Evolutionary conservation across 495 filamentous ascomycete species (phyloP).

Genomic region (Darksidea phi): DNA sequence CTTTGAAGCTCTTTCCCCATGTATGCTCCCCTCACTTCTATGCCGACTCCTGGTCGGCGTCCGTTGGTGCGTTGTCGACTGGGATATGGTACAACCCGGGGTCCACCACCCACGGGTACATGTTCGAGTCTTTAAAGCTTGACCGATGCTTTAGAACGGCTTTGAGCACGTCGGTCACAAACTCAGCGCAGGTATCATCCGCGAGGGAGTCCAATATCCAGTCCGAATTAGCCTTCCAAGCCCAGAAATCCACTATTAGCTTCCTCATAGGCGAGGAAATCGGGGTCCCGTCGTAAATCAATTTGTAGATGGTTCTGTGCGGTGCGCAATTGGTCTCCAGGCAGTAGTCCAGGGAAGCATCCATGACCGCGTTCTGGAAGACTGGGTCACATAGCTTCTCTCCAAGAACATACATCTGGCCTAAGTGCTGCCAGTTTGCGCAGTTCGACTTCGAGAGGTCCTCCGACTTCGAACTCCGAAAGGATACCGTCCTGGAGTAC

Average conservation of each 20-base stretch:
- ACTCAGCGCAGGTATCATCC: too few relatives aligned
- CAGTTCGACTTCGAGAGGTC: background rate
- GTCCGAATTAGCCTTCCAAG: background rate
- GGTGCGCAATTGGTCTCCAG: background rate
- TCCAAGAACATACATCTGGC: slow-evolving; percentile 1
- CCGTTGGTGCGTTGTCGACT: too few relatives aligned
- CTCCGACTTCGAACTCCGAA: background rate
- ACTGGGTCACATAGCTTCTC: background rate
- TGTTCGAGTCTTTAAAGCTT: too few relatives aligned
- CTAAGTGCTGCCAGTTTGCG: background rate
- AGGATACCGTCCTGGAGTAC: background rate
- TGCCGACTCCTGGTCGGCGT: too few relatives aligned
- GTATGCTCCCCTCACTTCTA: too few relatives aligned
- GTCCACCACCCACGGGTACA: too few relatives aligned
- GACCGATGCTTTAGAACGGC: too few relatives aligned
- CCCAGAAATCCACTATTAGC: slow-evolving; percentile 5
- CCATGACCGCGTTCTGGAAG: slow-evolving; percentile 1
- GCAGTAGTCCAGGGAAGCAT: background rate
- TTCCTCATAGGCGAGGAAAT: background rate
- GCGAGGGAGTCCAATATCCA: too few relatives aligned
- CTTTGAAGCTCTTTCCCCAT: too few relatives aligned
- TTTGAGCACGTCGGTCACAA: too few relatives aligned
- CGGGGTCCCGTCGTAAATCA: slow-evolving; percentile 9
- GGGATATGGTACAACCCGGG: too few relatives aligned
- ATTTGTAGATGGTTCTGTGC: background rate